Base-by-base conservation (phyloP, 805 yeast genomes). In the Kuraishia capsulata region DNA sequence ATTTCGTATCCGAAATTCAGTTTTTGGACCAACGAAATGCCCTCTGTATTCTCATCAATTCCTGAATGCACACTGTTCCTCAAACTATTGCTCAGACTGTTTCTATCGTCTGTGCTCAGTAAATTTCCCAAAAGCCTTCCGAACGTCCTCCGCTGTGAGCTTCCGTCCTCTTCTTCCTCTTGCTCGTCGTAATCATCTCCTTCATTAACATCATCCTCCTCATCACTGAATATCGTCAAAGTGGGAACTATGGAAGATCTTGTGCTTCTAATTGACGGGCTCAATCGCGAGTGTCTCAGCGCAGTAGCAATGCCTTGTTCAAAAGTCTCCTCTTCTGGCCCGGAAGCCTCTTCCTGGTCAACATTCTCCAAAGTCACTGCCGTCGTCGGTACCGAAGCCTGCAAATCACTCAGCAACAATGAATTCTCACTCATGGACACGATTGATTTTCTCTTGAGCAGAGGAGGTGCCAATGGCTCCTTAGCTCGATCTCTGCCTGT, bases 341-440 rank as follows among this genome's bases (percentile, higher is more conserved):
- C 30, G 21, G 30, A 13, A 29, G 28, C 23, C 18, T 6, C 20
- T 18, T 23, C 41, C 41, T 1, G 40, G 11, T 44, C 47, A 11
- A 38, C 47, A 21, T 44, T 51, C 23, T 45, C 47, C 16, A 47
- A 38, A 2, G 61, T 53, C 3, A 59, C 44, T 20, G 54, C 62
- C 1, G 64, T 61, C 0, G 66, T 60, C 2, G 62, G 51, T 25
- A 49, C 58, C 42, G n/a, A 41, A 38, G 16, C 17, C 17, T 28
- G 13, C 11, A 23, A 23, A 23, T 23, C 26, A 8, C 26, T 11
- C 17, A 49, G 36, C 4, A 49, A 24, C 8, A 51, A 29, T 6
- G 53, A 45, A 35, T 46, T 44, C 14, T 48, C 46, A 3, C 37
- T 33, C 20, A 51, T 35, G 10, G 56, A 51, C 2, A 45, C 45